These are phyloP conservation scores for Aquilaria agallochum DNA, from an alignment of 441 rosid species.

Conservation along the genomic window DNA sequence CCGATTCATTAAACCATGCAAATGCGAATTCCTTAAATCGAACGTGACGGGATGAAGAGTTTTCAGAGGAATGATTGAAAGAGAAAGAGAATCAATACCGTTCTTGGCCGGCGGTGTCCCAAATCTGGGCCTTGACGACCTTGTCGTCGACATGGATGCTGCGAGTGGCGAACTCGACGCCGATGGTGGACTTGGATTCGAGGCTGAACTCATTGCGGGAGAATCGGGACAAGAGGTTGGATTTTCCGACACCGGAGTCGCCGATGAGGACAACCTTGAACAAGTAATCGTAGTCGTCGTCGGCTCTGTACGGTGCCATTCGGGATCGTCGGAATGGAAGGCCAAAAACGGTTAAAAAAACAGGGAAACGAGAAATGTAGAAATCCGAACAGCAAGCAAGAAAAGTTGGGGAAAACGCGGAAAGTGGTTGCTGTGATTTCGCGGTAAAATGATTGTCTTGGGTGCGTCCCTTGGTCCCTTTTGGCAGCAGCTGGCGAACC, in stretches of 20 bases:
- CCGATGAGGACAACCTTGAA: constrained; percentile 85
- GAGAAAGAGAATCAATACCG: constrained; percentile 31
- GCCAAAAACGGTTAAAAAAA: too few relatives aligned
- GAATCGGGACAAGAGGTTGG: constrained; percentile 73
- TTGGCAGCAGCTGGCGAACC: too few relatives aligned
- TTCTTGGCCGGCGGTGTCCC: constrained; percentile 96
- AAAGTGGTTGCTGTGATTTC: too few relatives aligned
- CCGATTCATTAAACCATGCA: background rate
- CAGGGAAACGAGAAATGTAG: too few relatives aligned
- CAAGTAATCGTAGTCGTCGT: constrained; percentile 82
- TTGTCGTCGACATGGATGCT: constrained; percentile 68
- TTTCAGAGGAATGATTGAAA: background rate
- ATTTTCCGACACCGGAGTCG: constrained; percentile 84
- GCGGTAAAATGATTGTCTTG: too few relatives aligned
- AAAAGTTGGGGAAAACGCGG: too few relatives aligned
- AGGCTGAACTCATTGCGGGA: constrained; percentile 72
- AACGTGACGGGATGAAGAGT: too few relatives aligned
- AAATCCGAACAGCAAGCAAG: too few relatives aligned
- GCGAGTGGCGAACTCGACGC: constrained; percentile 92
- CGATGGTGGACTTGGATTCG: constrained; percentile 83
- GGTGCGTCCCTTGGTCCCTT: too few relatives aligned
- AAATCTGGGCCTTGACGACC: constrained; percentile 89
- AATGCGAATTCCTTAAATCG: background rate
- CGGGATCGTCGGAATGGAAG: too few relatives aligned
- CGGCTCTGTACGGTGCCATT: constrained; percentile 74